Evolutionary conservation across 2,329 filamentous ascomycete species (phyloP), one percentile per base, ranked within the genome.

Genomic region (Fusarium hostae): DNA sequence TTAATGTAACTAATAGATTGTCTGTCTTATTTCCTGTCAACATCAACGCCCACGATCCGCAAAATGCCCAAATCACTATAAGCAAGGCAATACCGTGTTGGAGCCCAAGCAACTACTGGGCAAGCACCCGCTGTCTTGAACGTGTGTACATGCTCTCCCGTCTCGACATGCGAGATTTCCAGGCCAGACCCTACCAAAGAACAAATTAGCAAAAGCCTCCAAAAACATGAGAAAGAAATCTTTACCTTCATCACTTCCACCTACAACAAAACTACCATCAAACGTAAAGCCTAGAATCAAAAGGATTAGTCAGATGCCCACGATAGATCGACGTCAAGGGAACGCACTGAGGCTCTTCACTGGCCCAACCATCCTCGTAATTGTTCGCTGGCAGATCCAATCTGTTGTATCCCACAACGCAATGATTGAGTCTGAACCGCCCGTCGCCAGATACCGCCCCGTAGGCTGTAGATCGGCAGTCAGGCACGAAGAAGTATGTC

Each of bases 351-450:
- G 85, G 77, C 88, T 92, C 76, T 89, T 87, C 32, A 95, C 90
- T 6, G 92, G 89, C 3, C 91, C 91, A 13, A 87, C 86, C 83
- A 93, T 91, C 74, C 88, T 86, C 39, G 89, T 89, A 44, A 94
- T 84, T 2, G 92, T 94, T 66, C 90, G 87, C 76, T 91, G 87
- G 77, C 92, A 94, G 61, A 93, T 89, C 91, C 92, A 94, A 72
- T 93, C 90, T 43, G 86, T 86, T 6, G 92, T 94, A 76, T 95
- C 92, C 91, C 92, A 95, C 6, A 95, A 83, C 9, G 91, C 86
- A 72, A 95, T 91, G 55, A 94, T 87, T 2, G 91, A 92, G 76
- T 95, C 93, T 13, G 90, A 89, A 13, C 92, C 92, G 34, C 92
- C 93, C 0, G 92, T 92, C 1, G 93, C 93, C 47, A 95, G 84